phyloP scores from a whole-genome alignment of 2,329 filamentous ascomycete species.

The Karstenula rhodostoma region DNA sequence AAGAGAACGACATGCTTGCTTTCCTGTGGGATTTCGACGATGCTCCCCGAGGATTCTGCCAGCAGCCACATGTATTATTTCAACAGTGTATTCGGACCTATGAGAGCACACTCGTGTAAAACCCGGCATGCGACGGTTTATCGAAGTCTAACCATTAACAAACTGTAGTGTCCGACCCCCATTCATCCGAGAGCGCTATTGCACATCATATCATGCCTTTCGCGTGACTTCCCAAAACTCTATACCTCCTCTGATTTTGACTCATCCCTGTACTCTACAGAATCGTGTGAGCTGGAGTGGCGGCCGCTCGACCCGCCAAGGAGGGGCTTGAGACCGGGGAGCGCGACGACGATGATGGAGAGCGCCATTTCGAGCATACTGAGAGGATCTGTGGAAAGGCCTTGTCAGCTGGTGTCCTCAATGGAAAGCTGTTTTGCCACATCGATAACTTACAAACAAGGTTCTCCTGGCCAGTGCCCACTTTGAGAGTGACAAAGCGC shows the following conservation, averaged over 20 bases:
- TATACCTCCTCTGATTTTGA: neutral
- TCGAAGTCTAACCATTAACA: neutral
- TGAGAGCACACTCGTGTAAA: no score
- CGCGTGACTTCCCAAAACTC: neutral
- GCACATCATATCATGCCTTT: neutral
- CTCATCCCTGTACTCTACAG: neutral
- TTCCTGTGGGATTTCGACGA: neutral
- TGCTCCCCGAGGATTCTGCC: neutral
- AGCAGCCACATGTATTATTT: no score
- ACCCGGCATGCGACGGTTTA: no score
- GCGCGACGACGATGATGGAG: conserved; percentile 32
- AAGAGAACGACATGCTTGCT: no score
- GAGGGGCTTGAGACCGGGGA: conserved; percentile 32
- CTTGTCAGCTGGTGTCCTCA: neutral
- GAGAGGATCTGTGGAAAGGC: conserved; percentile 15
- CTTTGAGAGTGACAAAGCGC: conserved; percentile 27
- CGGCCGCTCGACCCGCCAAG: neutral
- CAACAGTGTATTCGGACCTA: no score
- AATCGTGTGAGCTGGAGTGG: neutral
- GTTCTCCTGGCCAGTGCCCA: conserved; percentile 33
- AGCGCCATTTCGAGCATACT: conserved; percentile 35
- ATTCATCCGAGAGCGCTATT: neutral
- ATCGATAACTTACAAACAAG: conserved; percentile 32
- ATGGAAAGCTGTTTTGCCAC: no score
- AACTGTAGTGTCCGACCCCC: neutral